These are phyloP conservation scores for Leccinum subrobustum DNA, from an alignment of 1,284 basidiomycete species.

Conservation along the genomic window DNA sequence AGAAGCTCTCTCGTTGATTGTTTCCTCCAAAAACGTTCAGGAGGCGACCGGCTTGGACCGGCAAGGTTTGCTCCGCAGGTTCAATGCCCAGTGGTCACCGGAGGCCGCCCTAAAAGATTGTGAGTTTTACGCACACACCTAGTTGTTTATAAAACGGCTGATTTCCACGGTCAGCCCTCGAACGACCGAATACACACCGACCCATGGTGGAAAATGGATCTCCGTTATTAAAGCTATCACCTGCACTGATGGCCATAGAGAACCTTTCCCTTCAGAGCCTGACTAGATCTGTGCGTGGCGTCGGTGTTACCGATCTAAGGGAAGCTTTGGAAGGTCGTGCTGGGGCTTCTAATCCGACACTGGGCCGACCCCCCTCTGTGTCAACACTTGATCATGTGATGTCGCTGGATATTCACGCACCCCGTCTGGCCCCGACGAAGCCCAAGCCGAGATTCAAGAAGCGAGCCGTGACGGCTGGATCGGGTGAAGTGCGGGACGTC, in stretches of 20 bases:
- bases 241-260: constrained; percentile 84
- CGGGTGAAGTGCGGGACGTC: constrained; percentile 77
- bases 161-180: constrained; percentile 46
- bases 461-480: constrained; percentile 45
- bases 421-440: constrained; percentile 46
- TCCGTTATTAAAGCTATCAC: constrained; percentile 75
- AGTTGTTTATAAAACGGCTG: constrained; percentile 2
- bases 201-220: constrained; percentile 64
- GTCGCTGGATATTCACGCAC: constrained; percentile 42
- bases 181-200: constrained; percentile 58
- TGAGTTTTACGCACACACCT: constrained; percentile 41
- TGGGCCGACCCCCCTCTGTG: constrained; percentile 62
- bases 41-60: constrained; percentile 63
- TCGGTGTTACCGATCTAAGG: constrained; percentile 83
- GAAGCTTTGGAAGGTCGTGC: constrained; percentile 83
- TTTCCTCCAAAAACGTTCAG: constrained; percentile 52
- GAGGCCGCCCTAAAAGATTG: constrained; percentile 75
- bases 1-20: constrained; percentile 52
- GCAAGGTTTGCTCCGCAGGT: constrained; percentile 49
- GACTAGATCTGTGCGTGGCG: constrained; percentile 67
- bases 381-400: constrained; percentile 72
- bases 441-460: constrained; percentile 57
- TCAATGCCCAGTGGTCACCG: constrained; percentile 68
- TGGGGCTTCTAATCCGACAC: constrained; percentile 73
- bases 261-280: constrained; percentile 83